Evolutionary conservation across 192 early-diverging fungal genomes (phyloP).

Genomic region (Irineochytrium annulatum): DNA sequence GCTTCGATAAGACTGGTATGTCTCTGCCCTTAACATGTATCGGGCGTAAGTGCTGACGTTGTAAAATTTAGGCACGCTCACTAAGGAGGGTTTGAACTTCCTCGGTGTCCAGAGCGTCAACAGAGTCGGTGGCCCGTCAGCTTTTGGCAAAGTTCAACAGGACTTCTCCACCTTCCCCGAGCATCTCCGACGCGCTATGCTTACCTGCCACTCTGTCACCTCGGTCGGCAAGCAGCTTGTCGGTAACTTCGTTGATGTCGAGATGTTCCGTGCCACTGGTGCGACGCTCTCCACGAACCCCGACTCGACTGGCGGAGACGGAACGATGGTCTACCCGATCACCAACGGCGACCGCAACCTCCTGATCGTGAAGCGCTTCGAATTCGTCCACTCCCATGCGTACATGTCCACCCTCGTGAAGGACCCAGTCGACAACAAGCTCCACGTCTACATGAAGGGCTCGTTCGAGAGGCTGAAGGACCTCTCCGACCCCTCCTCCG

Average conservation of each 20-base stretch:
- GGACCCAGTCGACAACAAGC: slow-evolving; percentile 42
- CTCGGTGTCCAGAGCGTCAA: slow-evolving; percentile 39
- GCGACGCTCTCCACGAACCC: slow-evolving; percentile 52
- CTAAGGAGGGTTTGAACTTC: slow-evolving; percentile 68
- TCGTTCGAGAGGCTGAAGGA: slow-evolving; percentile 70
- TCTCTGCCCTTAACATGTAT: slow-evolving; percentile 5
- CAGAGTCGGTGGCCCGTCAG: background rate
- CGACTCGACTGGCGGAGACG: slow-evolving; percentile 19
- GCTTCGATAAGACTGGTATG: slow-evolving; percentile 67
- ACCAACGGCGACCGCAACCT: slow-evolving; percentile 21
- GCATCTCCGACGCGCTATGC: slow-evolving; percentile 30
- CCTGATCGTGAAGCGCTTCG: slow-evolving; percentile 52
- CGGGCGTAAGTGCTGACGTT: background rate
- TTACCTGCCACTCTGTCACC: slow-evolving; percentile 69
- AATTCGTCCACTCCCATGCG: slow-evolving; percentile 48
- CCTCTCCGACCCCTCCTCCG: slow-evolving; percentile 33
- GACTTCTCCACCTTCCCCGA: slow-evolving; percentile 28
- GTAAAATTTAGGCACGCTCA: slow-evolving; percentile 55
- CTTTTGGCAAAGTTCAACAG: slow-evolving; percentile 16
- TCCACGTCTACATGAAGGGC: slow-evolving; percentile 60
- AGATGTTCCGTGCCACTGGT: slow-evolving; percentile 67
- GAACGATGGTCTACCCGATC: slow-evolving; percentile 24
- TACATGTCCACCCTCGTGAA: slow-evolving; percentile 69
- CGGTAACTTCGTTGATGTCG: slow-evolving; percentile 78
- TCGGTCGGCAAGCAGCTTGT: slow-evolving; percentile 51